A percentile compares a stretch with the other conserved stretches of the same genome.
These are phyloP conservation scores for Purpureocillium lavendulum DNA, from an alignment of 2,329 filamentous ascomycete genomes.

Conservation along the genomic window DNA sequence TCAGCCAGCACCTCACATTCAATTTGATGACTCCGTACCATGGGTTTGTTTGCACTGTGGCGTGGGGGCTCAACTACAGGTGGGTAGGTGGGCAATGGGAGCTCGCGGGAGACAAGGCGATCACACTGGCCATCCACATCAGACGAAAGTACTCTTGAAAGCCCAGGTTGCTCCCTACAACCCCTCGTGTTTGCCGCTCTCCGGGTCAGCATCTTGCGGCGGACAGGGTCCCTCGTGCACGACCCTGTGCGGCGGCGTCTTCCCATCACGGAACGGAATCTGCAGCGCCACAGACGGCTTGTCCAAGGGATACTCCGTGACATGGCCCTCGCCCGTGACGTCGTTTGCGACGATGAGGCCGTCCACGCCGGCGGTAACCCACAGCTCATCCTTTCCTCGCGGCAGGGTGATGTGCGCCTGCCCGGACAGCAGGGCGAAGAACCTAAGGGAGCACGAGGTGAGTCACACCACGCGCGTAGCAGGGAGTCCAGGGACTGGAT, in stretches of 20 bases:
- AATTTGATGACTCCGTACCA: no score
- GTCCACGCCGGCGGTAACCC: slow-evolving; percentile 8
- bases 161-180: no score
- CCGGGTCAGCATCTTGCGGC: no score
- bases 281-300: slow-evolving; percentile 15
- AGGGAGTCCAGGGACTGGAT: no score
- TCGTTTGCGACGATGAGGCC: slow-evolving; percentile 15
- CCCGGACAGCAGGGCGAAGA: slow-evolving; percentile 8
- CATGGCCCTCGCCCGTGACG: slow-evolving; percentile 14
- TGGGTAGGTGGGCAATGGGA: no score
- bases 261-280: slow-evolving; percentile 15
- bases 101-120: no score
- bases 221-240: neutral
- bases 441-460: slow-evolving; percentile 2
- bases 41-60: no score
- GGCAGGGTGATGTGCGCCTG: slow-evolving; percentile 6
- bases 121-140: no score
- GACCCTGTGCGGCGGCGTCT: slow-evolving; percentile 3
- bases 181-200: no score
- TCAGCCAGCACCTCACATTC: no score
- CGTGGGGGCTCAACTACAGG: no score
- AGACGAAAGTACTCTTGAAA: no score
- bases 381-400: slow-evolving; percentile 3
- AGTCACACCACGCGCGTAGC: neutral
- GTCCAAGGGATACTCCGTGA: slow-evolving; percentile 16